Evolutionary conservation across 2,329 filamentous ascomycete species (phyloP).

Genomic region (Mariannaea elegans): DNA sequence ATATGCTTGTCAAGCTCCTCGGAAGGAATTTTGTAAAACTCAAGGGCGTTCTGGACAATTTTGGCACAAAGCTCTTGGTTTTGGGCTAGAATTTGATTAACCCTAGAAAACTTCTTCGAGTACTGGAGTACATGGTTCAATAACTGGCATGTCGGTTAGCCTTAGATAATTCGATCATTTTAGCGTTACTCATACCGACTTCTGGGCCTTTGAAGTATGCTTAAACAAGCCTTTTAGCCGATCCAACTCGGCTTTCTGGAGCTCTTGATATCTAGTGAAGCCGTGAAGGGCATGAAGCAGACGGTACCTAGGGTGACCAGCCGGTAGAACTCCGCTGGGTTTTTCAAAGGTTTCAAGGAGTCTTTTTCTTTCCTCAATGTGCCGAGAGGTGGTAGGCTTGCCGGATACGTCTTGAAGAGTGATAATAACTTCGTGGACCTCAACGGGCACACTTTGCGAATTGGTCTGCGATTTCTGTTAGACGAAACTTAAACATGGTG

Average conservation of each 20-base stretch:
- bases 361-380: conserved; percentile 43
- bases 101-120: conserved; percentile 59
- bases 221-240: conserved; percentile 49
- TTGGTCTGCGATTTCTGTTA: background rate
- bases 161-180: background rate
- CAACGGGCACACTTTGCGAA: conserved; percentile 17
- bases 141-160: conserved; percentile 43
- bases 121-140: conserved; percentile 67
- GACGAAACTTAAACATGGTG: background rate
- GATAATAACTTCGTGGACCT: conserved; percentile 40
- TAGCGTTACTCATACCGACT: conserved; percentile 30
- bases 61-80: conserved; percentile 57
- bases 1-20: conserved; percentile 56
- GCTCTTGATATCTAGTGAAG: conserved; percentile 46
- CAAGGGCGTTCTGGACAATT: conserved; percentile 55
- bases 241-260: conserved; percentile 48
- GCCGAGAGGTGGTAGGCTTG: conserved; percentile 35
- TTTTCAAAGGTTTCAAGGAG: conserved; percentile 43
- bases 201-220: conserved; percentile 47
- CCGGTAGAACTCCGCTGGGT: conserved; percentile 44
- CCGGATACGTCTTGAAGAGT: conserved; percentile 37
- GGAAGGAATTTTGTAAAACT: conserved; percentile 55
- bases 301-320: conserved; percentile 50
- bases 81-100: conserved; percentile 51
- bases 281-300: conserved; percentile 52